A percentile compares a stretch with the other conserved stretches of the same genome.
phyloP scores from a whole-genome alignment of 257 asterid genomes.

The Cordia subcordata region DNA sequence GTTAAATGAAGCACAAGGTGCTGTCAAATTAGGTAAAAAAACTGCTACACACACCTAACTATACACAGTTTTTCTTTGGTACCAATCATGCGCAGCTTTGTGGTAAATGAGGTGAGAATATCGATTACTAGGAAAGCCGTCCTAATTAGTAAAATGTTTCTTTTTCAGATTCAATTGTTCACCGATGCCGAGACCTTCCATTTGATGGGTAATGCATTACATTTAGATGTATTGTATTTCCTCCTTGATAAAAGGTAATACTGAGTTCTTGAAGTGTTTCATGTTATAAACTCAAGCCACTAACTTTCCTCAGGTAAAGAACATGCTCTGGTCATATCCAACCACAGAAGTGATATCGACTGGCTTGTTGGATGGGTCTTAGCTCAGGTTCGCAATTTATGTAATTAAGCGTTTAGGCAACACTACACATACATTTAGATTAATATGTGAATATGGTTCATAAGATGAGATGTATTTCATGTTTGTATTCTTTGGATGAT shows the following conservation, averaged over 20 bases:
- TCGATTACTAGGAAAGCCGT: conserved; percentile 1
- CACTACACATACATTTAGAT: neutral
- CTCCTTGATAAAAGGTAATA: neutral
- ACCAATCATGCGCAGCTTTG: neutral
- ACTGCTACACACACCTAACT: too few species aligned
- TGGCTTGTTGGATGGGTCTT: conserved; percentile 99
- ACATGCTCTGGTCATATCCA: conserved; percentile 76
- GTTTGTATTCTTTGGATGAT: too few species aligned
- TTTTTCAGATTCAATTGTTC: conserved; percentile 64
- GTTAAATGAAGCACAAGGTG: too few species aligned
- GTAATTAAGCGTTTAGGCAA: neutral
- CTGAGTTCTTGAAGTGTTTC: conserved; percentile 3
- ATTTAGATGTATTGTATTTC: neutral
- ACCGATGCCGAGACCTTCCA: conserved; percentile 63
- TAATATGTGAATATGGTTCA: neutral
- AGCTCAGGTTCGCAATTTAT: conserved; percentile 66
- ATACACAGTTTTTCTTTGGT: neutral
- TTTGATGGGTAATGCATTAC: conserved; percentile 56
- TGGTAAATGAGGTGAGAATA: neutral
- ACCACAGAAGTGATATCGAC: conserved; percentile 94
- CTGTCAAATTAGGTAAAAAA: too few species aligned
- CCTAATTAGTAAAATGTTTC: conserved; percentile 2
- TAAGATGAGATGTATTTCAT: too few species aligned
- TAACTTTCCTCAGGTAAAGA: conserved; percentile 66
- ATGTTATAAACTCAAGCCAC: conserved; percentile 14